phyloP scores from a whole-genome alignment of 192 early-diverging fungal species.

The Coemansia sp. region DNA sequence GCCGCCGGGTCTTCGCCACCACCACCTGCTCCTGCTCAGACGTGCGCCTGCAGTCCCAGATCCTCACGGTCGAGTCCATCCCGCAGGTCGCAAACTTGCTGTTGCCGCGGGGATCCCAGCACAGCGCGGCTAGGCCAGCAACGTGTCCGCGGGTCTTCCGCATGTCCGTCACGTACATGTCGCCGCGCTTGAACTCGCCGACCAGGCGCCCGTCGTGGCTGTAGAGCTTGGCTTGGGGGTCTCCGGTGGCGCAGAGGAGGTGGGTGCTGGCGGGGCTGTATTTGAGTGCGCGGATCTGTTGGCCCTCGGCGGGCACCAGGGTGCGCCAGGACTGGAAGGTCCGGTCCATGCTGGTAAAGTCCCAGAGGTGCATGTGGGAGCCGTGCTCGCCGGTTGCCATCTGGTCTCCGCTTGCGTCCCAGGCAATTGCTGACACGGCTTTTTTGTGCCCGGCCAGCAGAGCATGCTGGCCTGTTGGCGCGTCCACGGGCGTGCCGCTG shows the following conservation, averaged over 20 bases:
- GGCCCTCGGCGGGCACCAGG: constrained; percentile 74
- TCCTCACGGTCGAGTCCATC: constrained; percentile 69
- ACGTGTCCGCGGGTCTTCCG: constrained; percentile 84
- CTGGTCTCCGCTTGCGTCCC: constrained; percentile 79
- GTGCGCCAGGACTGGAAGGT: constrained; percentile 72
- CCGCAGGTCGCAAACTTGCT: constrained; percentile 73
- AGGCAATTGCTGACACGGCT: constrained; percentile 64
- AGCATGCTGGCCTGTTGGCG: constrained; percentile 12
- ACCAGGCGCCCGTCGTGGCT: constrained; percentile 74
- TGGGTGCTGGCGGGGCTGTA: constrained; percentile 73
- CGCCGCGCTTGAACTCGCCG: constrained; percentile 80
- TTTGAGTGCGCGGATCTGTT: constrained; percentile 78
- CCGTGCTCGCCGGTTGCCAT: constrained; percentile 80
- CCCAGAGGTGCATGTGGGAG: constrained; percentile 84
- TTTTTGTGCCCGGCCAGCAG: constrained; percentile 22
- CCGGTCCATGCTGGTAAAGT: constrained; percentile 87
- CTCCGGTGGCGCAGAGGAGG: constrained; percentile 77
- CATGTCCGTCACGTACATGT: constrained; percentile 89
- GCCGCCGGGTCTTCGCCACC: constrained; percentile 67
- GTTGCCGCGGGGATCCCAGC: constrained; percentile 74
- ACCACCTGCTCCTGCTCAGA: constrained; percentile 74
- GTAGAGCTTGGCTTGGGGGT: constrained; percentile 71
- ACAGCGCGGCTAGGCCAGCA: constrained; percentile 63
- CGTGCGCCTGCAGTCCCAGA: constrained; percentile 80
- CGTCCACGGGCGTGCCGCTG: background rate